These are phyloP conservation scores for Tubosaeta sp. DNA, from an alignment of 768 basidiomycete genomes.

Conservation along the genomic window DNA sequence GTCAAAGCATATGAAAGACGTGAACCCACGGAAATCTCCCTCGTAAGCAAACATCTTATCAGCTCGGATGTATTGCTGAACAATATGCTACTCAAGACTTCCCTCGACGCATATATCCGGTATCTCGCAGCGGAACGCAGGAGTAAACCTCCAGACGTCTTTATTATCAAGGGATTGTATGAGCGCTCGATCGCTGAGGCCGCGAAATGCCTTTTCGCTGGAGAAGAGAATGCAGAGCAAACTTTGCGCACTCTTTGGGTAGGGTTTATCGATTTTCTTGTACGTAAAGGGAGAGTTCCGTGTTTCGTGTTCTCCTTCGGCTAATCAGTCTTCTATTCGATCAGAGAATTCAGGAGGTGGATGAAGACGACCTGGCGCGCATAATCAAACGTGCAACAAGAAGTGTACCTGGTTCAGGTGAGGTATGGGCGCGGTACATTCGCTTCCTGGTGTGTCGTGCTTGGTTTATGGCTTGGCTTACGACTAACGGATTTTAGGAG, in stretches of 20 bases:
- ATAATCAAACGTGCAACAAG: conserved; percentile 56
- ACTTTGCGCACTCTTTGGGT: conserved; percentile 66
- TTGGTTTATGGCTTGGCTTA: neutral
- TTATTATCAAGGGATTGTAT: conserved; percentile 54
- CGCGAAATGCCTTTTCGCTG: conserved; percentile 51
- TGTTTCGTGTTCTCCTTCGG: neutral
- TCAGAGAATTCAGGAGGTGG: conserved; percentile 36
- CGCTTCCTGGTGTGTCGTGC: conserved; percentile 54
- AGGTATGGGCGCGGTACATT: conserved; percentile 76
- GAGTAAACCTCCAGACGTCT: conserved; percentile 53
- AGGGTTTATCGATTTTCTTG: conserved; percentile 67
- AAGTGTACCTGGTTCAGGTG: conserved; percentile 73
- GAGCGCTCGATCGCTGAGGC: conserved; percentile 77
- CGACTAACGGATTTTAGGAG: conserved; percentile 17
- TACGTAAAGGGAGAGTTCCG: conserved; percentile 29
- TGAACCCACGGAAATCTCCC: conserved; percentile 54
- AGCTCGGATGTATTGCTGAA: conserved; percentile 6
- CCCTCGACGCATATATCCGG: conserved; percentile 57
- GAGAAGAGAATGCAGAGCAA: conserved; percentile 54
- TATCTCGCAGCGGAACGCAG: conserved; percentile 64
- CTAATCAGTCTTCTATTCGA: neutral
- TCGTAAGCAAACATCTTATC: conserved; percentile 42
- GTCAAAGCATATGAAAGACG: conserved; percentile 59
- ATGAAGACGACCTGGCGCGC: conserved; percentile 38
- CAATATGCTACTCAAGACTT: conserved; percentile 21